phyloP scores from a whole-genome alignment of 1,284 basidiomycete species.

The Ustilago nuda region DNA sequence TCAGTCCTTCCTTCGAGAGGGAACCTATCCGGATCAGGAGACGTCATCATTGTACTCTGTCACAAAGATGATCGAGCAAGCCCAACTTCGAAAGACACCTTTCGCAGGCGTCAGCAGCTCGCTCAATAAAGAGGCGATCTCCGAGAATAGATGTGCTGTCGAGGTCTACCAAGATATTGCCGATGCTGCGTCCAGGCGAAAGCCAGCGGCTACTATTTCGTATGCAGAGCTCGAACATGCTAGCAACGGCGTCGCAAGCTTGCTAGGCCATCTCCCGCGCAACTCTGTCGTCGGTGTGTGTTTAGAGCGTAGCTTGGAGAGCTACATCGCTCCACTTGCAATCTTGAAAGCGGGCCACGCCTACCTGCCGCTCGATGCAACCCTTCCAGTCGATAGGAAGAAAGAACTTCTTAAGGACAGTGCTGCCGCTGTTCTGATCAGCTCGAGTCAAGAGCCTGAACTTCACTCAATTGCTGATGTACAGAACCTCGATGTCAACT shows the following conservation, averaged over 20 bases:
- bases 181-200: slow-evolving; percentile 6
- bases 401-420: slow-evolving; percentile 60
- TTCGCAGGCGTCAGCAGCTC: slow-evolving; percentile 22
- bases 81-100: neutral
- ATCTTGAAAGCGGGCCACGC: slow-evolving; percentile 57
- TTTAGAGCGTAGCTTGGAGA: slow-evolving; percentile 53
- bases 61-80: neutral
- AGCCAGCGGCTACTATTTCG: slow-evolving; percentile 20
- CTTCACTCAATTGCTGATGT: slow-evolving; percentile 1
- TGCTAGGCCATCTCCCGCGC: slow-evolving; percentile 20
- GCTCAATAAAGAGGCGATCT: slow-evolving; percentile 19
- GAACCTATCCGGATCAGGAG: neutral
- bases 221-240: slow-evolving; percentile 51
- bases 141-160: slow-evolving; percentile 29
- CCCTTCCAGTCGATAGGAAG: slow-evolving; percentile 64
- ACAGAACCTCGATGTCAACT: slow-evolving; percentile 20
- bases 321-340: slow-evolving; percentile 57
- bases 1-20: slow-evolving; percentile 12
- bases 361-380: slow-evolving; percentile 68
- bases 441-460: slow-evolving; percentile 11
- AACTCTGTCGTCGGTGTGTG: slow-evolving; percentile 58
- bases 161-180: slow-evolving; percentile 46
- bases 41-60: slow-evolving; percentile 15
- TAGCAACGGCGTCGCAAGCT: slow-evolving; percentile 31
- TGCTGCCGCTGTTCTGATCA: slow-evolving; percentile 46